Evolutionary conservation across 2,329 filamentous ascomycete genomes (phyloP), one percentile per base, ranked within the genome.

Genomic region (Moelleriella libera): DNA sequence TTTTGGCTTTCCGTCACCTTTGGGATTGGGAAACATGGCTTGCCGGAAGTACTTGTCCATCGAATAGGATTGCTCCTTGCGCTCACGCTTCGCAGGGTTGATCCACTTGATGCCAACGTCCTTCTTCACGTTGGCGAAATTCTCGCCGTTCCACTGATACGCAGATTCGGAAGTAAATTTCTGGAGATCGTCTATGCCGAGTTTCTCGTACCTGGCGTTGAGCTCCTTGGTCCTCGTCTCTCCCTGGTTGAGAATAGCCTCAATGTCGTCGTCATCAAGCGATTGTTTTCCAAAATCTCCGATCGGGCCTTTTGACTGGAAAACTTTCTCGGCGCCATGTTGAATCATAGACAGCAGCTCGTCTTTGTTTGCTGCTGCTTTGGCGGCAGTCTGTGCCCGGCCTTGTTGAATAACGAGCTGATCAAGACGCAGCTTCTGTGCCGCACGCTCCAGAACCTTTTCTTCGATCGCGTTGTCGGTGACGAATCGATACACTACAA

Each of bases 41-140:
- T 94, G 83, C 54, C 90, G 84, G 68, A 97, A 98, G 68, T 98
- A 98, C 65, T 96, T 94, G 63, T 98, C 94, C 71, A 98, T 95
- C 0, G 90, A 96, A 63, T 98, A 98, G 5, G 88, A 88, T 62
- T 96, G 88, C 60, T 97, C 90, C 65, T 97, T 98, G 58, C 92
- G 86, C 68, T 98, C 94, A 65, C 92, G 89, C 73, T 98, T 98
- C 12, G 90, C 82, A 2, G 92, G 94, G 58, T 98, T 95, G 69
- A 98, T 98, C 94, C 94, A 98, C 59, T 74, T 89, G 54, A 96
- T 77, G 45, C 87, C 88, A 52, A 96, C 87, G 45, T 94, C 88
- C 64, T 94, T 94, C 69, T 94, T 94, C 60, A 83, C 79, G 49
- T 85, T 86, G 47, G 88, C 86, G 63, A 98, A 98, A 58, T 90